Evolutionary conservation across 192 early-diverging fungal species (phyloP).

Genomic region (Lobosporangium transversale): DNA sequence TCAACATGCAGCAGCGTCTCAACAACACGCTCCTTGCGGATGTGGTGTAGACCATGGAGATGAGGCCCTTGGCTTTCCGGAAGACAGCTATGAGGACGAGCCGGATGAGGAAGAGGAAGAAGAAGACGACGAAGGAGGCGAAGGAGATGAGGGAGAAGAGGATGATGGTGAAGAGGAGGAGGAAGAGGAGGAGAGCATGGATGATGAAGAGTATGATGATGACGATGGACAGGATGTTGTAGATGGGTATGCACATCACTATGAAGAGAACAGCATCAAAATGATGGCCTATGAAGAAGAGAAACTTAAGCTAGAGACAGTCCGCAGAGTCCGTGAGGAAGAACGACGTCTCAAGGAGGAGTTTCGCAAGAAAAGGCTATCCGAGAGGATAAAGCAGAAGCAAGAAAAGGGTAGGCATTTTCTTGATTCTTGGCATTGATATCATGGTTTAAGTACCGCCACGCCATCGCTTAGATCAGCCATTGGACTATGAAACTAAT

Average conservation of each 20-base stretch:
- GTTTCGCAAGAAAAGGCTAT: constrained; percentile 33
- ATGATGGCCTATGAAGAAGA: constrained; percentile 52
- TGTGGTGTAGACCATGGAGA: constrained; percentile 43
- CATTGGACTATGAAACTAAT: too few relatives aligned
- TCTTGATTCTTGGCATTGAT: too few relatives aligned
- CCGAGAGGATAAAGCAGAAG: constrained; percentile 41
- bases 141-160: constrained; percentile 22
- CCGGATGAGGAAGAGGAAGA: constrained; percentile 45
- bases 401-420: constrained; percentile 45
- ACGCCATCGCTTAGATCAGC: too few relatives aligned
- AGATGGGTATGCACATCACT: constrained; percentile 51
- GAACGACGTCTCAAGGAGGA: constrained; percentile 47
- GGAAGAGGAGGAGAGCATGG: constrained; percentile 34
- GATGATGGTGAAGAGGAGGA: constrained; percentile 36
- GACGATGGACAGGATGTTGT: constrained; percentile 49
- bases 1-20: constrained; percentile 3
- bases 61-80: constrained; percentile 35
- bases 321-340: constrained; percentile 43
- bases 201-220: constrained; percentile 49
- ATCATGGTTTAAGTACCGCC: too few relatives aligned
- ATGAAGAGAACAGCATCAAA: constrained; percentile 46
- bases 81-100: constrained; percentile 53
- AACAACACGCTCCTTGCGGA: constrained; percentile 19
- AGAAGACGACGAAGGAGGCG: constrained; percentile 44
- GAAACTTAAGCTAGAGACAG: constrained; percentile 46